phyloP scores from a whole-genome alignment of 2,329 filamentous ascomycete genomes.

The Fusarium tuaranense region DNA sequence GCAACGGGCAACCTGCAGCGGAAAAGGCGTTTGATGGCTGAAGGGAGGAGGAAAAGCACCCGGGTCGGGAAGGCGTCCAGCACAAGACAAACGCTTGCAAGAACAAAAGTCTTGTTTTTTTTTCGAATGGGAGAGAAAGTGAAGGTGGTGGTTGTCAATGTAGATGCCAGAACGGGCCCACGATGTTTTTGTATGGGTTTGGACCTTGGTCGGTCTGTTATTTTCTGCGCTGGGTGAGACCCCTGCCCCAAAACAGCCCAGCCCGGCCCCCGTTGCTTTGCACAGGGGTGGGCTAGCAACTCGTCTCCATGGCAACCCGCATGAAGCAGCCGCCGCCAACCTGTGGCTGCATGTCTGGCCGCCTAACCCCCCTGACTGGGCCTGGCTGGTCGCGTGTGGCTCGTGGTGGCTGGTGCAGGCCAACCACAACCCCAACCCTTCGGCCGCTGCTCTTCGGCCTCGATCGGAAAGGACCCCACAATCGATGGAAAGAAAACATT shows the following conservation, averaged over 20 bases:
- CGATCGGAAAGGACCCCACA: background rate
- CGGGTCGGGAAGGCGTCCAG: conserved; percentile 15
- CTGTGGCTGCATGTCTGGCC: conserved; percentile 19
- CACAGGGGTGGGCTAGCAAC: conserved; percentile 21
- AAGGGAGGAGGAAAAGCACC: conserved; percentile 16
- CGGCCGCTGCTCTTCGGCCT: background rate
- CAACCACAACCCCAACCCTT: background rate
- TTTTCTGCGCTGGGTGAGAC: conserved; percentile 35
- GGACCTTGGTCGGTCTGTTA: conserved; percentile 34
- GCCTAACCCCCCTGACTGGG: conserved; percentile 1
- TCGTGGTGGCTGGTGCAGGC: conserved; percentile 26
- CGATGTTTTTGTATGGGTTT: conserved; percentile 50
- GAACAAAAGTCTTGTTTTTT: conserved; percentile 4
- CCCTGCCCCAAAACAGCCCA: conserved; percentile 43
- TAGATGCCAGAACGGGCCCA: conserved; percentile 37
- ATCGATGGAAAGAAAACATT: background rate
- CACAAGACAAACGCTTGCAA: conserved; percentile 33
- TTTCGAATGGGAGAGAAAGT: conserved; percentile 30
- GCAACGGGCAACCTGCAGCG: conserved; percentile 27
- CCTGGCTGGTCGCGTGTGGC: conserved; percentile 20
- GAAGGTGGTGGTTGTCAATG: conserved; percentile 39
- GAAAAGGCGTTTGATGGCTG: conserved; percentile 16
- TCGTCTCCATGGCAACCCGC: conserved; percentile 37
- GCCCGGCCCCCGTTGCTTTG: conserved; percentile 22
- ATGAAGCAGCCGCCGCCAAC: conserved; percentile 3